Evolutionary conservation across 495 filamentous ascomycete species (phyloP).

Genomic region (Daldinia bambusicola): DNA sequence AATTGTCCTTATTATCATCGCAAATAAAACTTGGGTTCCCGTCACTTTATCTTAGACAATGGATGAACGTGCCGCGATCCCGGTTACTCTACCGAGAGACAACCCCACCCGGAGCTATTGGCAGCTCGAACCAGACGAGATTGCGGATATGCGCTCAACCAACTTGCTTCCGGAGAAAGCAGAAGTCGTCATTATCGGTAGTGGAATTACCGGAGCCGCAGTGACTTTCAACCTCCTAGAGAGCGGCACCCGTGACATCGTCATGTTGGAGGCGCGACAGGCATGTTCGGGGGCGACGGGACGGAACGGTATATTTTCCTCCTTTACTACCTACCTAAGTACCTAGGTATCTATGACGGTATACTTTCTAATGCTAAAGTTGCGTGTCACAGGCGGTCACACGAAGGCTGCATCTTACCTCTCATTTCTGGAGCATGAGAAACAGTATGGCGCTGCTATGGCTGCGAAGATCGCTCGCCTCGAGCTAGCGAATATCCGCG

Average conservation of each 20-base stretch:
- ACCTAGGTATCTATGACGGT: background rate
- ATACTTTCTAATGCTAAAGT: background rate
- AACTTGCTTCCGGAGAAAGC: slow-evolving; percentile 56
- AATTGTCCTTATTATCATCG: background rate
- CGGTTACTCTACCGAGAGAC: slow-evolving; percentile 60
- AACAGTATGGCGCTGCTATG: slow-evolving; percentile 51
- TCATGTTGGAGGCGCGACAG: slow-evolving; percentile 70
- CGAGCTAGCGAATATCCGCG: slow-evolving; percentile 66
- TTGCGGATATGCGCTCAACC: slow-evolving; percentile 65
- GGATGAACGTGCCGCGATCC: slow-evolving; percentile 58
- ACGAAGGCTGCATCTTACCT: slow-evolving; percentile 72
- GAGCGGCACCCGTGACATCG: slow-evolving; percentile 45
- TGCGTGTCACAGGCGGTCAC: slow-evolving; percentile 61
- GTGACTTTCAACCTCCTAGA: slow-evolving; percentile 68
- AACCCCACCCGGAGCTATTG: slow-evolving; percentile 76
- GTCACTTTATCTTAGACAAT: slow-evolving; percentile 38
- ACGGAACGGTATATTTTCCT: slow-evolving; percentile 60
- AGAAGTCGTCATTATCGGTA: slow-evolving; percentile 73
- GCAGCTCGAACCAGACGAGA: slow-evolving; percentile 69
- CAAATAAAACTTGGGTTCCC: background rate
- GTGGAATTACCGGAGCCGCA: slow-evolving; percentile 73
- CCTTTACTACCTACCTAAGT: background rate
- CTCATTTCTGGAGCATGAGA: slow-evolving; percentile 58
- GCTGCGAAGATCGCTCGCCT: slow-evolving; percentile 66
- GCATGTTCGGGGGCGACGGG: slow-evolving; percentile 69